phyloP scores from a whole-genome alignment of 2,329 filamentous ascomycete species.

The Ophiostoma perfectum region DNA sequence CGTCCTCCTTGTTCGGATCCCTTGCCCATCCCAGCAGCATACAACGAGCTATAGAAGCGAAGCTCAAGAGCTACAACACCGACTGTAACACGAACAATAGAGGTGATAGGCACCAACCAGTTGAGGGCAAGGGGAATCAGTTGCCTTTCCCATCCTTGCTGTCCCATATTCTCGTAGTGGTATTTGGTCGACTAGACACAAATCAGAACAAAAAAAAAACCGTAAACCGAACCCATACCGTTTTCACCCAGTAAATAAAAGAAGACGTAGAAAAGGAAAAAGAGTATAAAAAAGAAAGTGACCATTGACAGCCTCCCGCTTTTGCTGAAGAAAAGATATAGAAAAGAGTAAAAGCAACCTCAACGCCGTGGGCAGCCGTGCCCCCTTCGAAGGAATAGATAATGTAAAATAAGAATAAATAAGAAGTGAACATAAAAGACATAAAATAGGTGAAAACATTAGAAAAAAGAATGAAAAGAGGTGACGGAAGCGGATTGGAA shows the following conservation, averaged over 20 bases:
- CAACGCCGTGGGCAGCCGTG: conserved; percentile 14
- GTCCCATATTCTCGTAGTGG: neutral
- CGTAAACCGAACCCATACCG: neutral
- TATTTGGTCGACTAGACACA: conserved; percentile 4
- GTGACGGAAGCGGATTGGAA: neutral
- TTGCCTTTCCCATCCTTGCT: neutral
- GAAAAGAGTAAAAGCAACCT: neutral
- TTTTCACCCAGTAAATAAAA: conserved; percentile 2
- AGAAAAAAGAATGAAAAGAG: conserved; percentile 3
- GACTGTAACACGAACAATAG: too few relatives aligned
- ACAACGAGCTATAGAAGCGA: neutral
- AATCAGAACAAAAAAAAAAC: neutral
- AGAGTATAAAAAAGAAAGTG: conserved; percentile 3
- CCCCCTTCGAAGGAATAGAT: neutral
- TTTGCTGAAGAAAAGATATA: conserved; percentile 13
- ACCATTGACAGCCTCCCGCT: conserved; percentile 9
- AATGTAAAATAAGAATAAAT: neutral
- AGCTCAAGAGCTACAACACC: neutral
- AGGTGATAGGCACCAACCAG: too few relatives aligned
- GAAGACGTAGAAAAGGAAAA: neutral
- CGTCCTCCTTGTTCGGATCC: neutral
- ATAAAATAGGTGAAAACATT: neutral
- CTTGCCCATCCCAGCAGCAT: neutral
- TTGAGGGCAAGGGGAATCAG: too few relatives aligned
- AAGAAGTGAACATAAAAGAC: conserved; percentile 5